Evolutionary conservation across 2,329 filamentous ascomycete species (phyloP).

Genomic region (Stagonosporopsis vannaccii): DNA sequence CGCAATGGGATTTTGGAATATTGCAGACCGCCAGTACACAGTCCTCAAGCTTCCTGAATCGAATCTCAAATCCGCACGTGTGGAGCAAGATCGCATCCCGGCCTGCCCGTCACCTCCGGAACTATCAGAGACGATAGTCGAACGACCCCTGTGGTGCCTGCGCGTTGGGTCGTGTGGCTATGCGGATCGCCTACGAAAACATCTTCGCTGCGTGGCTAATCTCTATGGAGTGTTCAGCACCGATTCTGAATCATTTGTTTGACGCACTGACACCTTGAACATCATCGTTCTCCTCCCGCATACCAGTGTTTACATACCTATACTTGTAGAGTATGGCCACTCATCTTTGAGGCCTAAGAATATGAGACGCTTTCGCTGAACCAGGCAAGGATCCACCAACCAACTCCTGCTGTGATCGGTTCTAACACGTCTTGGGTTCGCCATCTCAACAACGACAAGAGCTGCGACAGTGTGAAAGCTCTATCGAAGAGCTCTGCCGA

Average conservation of each 20-base stretch:
- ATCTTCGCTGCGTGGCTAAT: conserved; percentile 5
- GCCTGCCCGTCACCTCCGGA: neutral
- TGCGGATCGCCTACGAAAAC: conserved; percentile 6
- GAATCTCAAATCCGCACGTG: neutral
- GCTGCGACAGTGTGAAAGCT: neutral
- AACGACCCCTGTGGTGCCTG: conserved; percentile 5
- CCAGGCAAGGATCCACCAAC: conserved; percentile 2
- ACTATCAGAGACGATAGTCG: neutral
- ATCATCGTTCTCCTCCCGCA: neutral
- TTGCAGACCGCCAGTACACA: conserved; percentile 5
- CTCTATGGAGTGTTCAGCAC: conserved; percentile 11
- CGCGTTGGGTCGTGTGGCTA: conserved; percentile 6
- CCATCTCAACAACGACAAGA: neutral
- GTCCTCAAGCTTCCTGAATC: neutral
- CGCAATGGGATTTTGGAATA: neutral
- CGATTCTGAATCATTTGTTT: neutral
- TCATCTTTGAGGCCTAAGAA: neutral
- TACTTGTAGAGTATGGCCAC: neutral
- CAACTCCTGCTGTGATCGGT: neutral
- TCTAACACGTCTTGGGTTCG: neutral
- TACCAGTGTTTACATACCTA: neutral
- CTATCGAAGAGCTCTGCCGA: neutral
- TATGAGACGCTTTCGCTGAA: neutral
- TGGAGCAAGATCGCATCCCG: neutral
- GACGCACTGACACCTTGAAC: neutral